Percentiles rank a stretch among this genome's conserved stretches.
phyloP scores from a whole-genome alignment of 2,329 filamentous ascomycete species.

The Ceratocystis eucalypticola region DNA sequence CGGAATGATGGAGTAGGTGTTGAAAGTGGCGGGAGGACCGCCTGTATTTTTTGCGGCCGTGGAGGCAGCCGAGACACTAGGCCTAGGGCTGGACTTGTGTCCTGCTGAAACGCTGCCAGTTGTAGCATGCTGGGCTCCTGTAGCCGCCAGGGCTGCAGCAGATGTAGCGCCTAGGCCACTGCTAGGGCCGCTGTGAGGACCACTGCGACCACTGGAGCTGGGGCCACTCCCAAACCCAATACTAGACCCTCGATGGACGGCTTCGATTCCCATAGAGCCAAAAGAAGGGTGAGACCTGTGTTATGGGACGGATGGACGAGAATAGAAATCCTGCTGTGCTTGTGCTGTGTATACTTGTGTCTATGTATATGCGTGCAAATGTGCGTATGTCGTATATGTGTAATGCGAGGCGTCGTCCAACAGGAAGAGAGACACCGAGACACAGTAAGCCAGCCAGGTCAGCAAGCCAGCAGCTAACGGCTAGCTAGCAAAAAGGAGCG shows the following conservation, averaged over 20 bases:
- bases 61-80: background rate
- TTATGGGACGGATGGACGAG: background rate
- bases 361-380: background rate
- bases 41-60: background rate
- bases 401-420: background rate
- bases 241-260: background rate
- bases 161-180: background rate
- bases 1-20: background rate
- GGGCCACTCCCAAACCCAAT: background rate
- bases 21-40: background rate
- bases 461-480: too few species aligned
- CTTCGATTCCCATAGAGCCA: conserved; percentile 1
- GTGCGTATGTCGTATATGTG: background rate
- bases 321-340: background rate
- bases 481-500: too few species aligned
- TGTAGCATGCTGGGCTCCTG: background rate
- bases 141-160: background rate
- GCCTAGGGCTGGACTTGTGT: background rate
- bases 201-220: background rate
- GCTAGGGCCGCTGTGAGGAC: background rate
- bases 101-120: background rate
- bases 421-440: conserved; percentile 4
- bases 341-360: background rate
- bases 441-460: background rate
- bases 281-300: background rate